These are phyloP conservation scores for Alternaria metachromatica DNA, from an alignment of 2,329 filamentous ascomycete species.

Conservation along the genomic window DNA sequence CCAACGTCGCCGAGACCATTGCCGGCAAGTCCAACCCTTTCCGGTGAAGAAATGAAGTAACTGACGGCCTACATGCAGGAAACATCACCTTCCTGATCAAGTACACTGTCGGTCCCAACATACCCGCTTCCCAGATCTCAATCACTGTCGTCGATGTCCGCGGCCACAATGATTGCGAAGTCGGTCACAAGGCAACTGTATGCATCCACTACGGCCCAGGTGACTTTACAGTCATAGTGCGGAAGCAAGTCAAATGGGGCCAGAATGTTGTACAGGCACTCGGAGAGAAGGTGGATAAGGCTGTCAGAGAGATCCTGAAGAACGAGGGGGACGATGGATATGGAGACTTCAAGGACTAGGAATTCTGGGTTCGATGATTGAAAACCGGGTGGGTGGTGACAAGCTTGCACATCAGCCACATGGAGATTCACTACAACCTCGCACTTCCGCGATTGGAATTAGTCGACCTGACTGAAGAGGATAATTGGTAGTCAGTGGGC, in stretches of 20 bases:
- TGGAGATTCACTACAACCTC: background rate
- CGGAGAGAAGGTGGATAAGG: conserved; percentile 12
- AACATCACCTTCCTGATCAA: conserved; percentile 15
- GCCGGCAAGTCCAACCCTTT: background rate
- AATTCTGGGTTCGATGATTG: background rate
- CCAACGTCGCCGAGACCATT: background rate
- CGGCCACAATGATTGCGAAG: background rate
- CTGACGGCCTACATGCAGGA: background rate
- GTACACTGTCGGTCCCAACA: background rate
- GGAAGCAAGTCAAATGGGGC: conserved; percentile 1
- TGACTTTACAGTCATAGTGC: conserved; percentile 5
- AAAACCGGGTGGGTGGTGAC: background rate
- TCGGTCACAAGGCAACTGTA: conserved; percentile 9
- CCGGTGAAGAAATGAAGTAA: background rate
- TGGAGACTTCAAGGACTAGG: background rate
- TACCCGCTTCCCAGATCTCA: conserved; percentile 4
- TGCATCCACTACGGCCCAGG: conserved; percentile 6
- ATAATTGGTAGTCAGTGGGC: background rate
- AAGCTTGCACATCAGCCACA: background rate
- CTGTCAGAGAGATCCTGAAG: background rate
- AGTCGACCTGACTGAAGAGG: background rate
- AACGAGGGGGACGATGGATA: conserved; percentile 2
- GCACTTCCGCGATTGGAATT: background rate
- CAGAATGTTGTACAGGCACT: conserved; percentile 2
- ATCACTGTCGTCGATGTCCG: conserved; percentile 7